A percentile compares a stretch with the other conserved stretches of the same genome.
Conservation (phyloP, 306 rosid genomes). For the Prinsepia uniflora region DNA sequence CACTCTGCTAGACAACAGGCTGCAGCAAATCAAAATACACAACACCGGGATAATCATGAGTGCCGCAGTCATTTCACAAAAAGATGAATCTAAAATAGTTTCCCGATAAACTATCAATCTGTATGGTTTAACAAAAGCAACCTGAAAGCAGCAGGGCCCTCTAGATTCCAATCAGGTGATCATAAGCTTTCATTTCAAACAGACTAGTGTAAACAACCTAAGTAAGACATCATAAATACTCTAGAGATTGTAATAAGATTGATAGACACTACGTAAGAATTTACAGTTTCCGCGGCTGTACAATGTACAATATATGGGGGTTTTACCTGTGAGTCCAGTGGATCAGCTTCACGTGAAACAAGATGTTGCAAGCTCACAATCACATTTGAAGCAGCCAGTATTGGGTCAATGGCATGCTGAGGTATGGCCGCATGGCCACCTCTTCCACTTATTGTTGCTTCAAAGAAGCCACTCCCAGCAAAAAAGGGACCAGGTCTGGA, state of each 20-base stretch:
- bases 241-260: neutral
- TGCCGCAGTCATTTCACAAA: neutral
- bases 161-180: neutral
- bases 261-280: neutral
- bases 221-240: conserved; percentile 1
- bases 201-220: neutral
- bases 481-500: conserved; percentile 57
- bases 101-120: neutral
- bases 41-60: neutral
- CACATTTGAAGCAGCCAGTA: conserved; percentile 83
- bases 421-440: conserved; percentile 97
- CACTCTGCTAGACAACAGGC: neutral
- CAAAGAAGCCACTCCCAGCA: conserved; percentile 75
- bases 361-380: conserved; percentile 78
- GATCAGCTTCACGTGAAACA: conserved; percentile 90
- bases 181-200: neutral
- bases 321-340: conserved; percentile 68
- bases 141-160: neutral
- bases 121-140: neutral
- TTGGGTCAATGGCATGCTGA: conserved; percentile 74
- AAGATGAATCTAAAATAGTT: neutral
- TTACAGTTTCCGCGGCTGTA: neutral
- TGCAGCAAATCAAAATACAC: neutral
- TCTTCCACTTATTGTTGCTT: conserved; percentile 71
- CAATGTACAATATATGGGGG: conserved; percentile 1